phyloP scores from a whole-genome alignment of 768 basidiomycete species.

The Tylopilus felleus region DNA sequence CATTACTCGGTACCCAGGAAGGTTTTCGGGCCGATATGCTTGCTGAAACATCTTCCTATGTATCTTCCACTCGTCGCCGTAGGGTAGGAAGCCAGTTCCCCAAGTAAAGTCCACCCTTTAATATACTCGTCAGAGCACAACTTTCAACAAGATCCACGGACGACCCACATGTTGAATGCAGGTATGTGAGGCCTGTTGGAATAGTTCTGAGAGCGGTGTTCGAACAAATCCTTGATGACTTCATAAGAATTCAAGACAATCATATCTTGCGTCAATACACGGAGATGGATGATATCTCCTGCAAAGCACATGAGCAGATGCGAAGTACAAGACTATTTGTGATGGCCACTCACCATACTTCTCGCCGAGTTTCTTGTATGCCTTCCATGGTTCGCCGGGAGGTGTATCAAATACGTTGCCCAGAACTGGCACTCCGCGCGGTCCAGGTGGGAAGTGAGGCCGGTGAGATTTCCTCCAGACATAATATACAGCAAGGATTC shows the following conservation, averaged over 20 bases:
- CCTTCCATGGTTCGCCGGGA: constrained; percentile 4
- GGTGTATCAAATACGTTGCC: constrained; percentile 9
- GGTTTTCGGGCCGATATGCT: constrained; percentile 1
- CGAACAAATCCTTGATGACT: constrained; percentile 3
- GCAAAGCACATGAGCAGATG: not conserved
- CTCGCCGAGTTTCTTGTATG: constrained; percentile 2
- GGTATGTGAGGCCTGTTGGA: constrained; percentile 7
- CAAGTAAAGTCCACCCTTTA: constrained; percentile 6
- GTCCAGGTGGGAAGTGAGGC: constrained; percentile 2
- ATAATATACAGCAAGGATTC: not conserved
- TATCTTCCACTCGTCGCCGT: constrained; percentile 3
- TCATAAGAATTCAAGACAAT: constrained; percentile 12
- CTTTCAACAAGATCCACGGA: not conserved
- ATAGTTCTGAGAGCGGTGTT: constrained; percentile 6
- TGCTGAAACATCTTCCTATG: constrained; percentile 5
- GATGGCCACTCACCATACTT: constrained; percentile 1
- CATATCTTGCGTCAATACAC: constrained; percentile 7
- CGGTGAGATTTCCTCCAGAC: not conserved
- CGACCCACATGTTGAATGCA: not conserved
- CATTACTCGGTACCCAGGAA: not conserved
- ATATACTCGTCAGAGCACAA: not conserved
- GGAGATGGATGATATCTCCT: constrained; percentile 9
- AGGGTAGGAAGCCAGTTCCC: constrained; percentile 4
- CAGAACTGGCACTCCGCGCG: constrained; percentile 4
- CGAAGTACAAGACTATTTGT: not conserved